A percentile compares a stretch with the other conserved stretches of the same genome.
phyloP scores from a whole-genome alignment of 1,139 yeast species.

The Yamadazyma aaseri region DNA sequence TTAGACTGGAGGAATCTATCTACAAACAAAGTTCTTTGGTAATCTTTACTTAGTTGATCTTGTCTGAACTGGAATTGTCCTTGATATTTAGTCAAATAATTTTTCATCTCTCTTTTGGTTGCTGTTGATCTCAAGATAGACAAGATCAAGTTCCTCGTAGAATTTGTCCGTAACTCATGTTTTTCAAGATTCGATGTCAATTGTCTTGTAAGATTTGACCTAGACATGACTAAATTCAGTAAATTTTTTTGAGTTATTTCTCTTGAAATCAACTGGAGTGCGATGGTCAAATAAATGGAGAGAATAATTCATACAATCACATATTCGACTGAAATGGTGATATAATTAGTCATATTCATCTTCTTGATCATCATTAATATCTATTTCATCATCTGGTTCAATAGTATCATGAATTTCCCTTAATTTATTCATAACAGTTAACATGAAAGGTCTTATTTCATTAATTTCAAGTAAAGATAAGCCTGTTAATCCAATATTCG shows the following conservation, averaged over 20 bases:
- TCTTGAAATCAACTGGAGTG: not conserved
- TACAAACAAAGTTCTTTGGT: constrained; percentile 39
- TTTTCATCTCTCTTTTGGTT: constrained; percentile 71
- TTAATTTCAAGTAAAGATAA: constrained; percentile 81
- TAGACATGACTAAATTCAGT: constrained; percentile 10
- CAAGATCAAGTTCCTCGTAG: constrained; percentile 55
- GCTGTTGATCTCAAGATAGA: constrained; percentile 73
- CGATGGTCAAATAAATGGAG: not conserved
- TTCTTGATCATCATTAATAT: constrained; percentile 15
- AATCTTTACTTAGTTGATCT: constrained; percentile 20
- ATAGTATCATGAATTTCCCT: constrained; percentile 49
- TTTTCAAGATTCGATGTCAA: constrained; percentile 41
- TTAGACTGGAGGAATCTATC: constrained; percentile 39
- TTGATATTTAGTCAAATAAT: constrained; percentile 61
- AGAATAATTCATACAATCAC: not conserved
- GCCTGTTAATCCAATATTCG: constrained; percentile 81
- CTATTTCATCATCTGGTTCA: constrained; percentile 22
- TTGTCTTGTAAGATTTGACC: constrained; percentile 27
- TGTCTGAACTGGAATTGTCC: constrained; percentile 34
- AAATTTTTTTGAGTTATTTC: too few relatives aligned
- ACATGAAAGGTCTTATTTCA: constrained; percentile 81
- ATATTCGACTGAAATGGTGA: not conserved
- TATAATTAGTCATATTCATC: not conserved
- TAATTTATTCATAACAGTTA: constrained; percentile 76
- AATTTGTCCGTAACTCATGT: constrained; percentile 32